A percentile compares a stretch with the other conserved stretches of the same genome.
Evolutionary conservation across 1,139 yeast species (phyloP).

Genomic region (Groenewaldozyma auringiensis): DNA sequence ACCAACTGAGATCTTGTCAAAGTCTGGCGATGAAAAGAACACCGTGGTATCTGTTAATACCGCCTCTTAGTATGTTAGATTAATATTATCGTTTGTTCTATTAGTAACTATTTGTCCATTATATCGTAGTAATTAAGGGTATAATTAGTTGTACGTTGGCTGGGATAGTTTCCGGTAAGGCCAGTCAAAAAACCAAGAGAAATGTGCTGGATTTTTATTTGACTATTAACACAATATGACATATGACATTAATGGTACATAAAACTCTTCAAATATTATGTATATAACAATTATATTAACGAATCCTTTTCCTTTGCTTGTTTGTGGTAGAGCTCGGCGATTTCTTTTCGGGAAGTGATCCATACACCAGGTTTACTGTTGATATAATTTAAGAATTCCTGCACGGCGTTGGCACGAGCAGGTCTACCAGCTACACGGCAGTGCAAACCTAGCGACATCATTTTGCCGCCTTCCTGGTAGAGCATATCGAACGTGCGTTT

Average conservation of each 20-base stretch:
- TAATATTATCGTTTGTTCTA: neutral
- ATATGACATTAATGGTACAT: too few relatives aligned
- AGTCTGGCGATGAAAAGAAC: neutral
- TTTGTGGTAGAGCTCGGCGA: conserved; percentile 26
- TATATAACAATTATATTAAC: neutral
- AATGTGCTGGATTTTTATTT: too few relatives aligned
- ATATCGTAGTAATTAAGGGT: too few relatives aligned
- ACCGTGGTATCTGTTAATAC: neutral
- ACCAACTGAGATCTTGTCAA: neutral
- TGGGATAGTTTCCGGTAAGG: too few relatives aligned
- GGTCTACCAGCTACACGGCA: conserved; percentile 36
- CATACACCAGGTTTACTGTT: conserved; percentile 31
- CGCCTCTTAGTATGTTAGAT: neutral
- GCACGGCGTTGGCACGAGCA: conserved; percentile 32
- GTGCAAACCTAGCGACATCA: conserved; percentile 36
- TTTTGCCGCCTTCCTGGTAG: conserved; percentile 35
- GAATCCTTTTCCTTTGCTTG: neutral
- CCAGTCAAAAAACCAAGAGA: too few relatives aligned
- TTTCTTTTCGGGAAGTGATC: conserved; percentile 35
- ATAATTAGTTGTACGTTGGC: too few relatives aligned
- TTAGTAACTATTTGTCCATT: too few relatives aligned
- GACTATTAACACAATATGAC: too few relatives aligned
- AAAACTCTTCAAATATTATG: neutral
- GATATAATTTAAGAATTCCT: conserved; percentile 33
- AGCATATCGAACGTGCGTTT: conserved; percentile 34